Base-by-base conservation (phyloP, 2,329 filamentous ascomycete genomes). In the Helotiales sp. region DNA sequence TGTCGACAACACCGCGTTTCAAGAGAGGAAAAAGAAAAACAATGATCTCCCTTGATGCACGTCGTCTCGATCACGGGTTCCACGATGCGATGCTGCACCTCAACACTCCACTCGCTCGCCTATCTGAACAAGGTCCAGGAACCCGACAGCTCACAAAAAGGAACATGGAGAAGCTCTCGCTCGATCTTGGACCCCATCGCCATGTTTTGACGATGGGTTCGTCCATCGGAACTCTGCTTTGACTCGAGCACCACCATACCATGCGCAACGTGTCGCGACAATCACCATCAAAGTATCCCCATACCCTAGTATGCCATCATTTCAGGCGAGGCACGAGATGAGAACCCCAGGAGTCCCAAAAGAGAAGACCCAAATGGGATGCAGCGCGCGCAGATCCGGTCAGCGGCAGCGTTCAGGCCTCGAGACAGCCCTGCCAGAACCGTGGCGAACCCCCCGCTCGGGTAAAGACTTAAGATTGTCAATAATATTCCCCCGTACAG, bases 71-170 rank as follows among this genome's bases (percentile, higher is more conserved):
- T 33, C 25, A 17, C 46, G 17, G 25, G 27, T n/a, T n/a, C 27
- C 25, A 33, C 25, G 12, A n/a, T 17, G n/a, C n/a, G 25, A 47
- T 13, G 40, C 17, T 48, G n/a, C 46, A 22, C 27, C 15, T 22
- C 17, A 47, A 3, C 9, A 8, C 46, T 17, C 22, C 27, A 4
- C 7, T 4, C 24, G 5, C 27, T 19, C 22, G 27, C 29, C 29
- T 29, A 13, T 29, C 9, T 12, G 34, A 9, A 29, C 8, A 27
- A 15, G n/a, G 13, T 19, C 13, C 22, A 29, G 6, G 25, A 34
- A 38, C 4, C 29, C 33, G 51, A 53, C 33, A 4, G 15, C 51
- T 53, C 51, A 53, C 51, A 53, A 33, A 53, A 52, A 8, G 30
- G 17, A 52, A 30, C 19, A 25, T n/a, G n/a, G n/a, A n/a, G n/a